These are phyloP conservation scores for Cyclotella baltica DNA, from an alignment of 108 stramenopile genomes.

Conservation along the genomic window DNA sequence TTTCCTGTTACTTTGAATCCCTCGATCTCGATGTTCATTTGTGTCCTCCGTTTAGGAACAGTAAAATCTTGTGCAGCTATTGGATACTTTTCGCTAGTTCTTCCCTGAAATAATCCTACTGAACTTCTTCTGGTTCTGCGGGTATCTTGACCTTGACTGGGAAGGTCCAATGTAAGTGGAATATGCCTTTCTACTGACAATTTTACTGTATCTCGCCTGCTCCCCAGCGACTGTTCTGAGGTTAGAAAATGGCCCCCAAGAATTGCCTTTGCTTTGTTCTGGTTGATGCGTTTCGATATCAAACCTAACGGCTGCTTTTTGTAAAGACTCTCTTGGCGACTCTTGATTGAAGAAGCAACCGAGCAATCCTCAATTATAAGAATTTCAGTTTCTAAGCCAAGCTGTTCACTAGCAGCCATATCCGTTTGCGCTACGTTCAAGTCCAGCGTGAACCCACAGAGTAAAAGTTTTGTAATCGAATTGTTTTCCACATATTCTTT, in stretches of 20 bases:
- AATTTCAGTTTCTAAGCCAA: neutral
- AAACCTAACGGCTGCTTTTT: neutral
- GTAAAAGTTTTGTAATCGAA: neutral
- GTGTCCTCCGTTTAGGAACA: neutral
- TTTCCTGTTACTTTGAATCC: neutral
- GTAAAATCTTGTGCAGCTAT: too few species aligned
- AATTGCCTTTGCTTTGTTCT: neutral
- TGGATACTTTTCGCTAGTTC: too few species aligned
- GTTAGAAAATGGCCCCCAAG: neutral
- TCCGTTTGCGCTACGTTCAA: neutral
- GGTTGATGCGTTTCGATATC: neutral
- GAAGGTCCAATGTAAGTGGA: neutral
- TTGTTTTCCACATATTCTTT: neutral
- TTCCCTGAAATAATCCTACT: too few species aligned
- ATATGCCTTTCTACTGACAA: neutral
- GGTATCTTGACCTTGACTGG: neutral
- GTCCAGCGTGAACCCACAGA: neutral
- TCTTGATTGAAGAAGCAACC: neutral
- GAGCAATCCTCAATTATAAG: neutral
- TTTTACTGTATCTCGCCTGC: neutral
- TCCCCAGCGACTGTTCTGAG: neutral
- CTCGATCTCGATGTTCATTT: neutral
- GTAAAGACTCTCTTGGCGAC: neutral
- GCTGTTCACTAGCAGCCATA: neutral
- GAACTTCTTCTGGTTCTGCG: neutral